Percentiles rank a stretch among this genome's conserved stretches.
These are phyloP conservation scores for Colletotrichum brevisporum DNA, from an alignment of 2,329 filamentous ascomycete genomes.

Conservation along the genomic window DNA sequence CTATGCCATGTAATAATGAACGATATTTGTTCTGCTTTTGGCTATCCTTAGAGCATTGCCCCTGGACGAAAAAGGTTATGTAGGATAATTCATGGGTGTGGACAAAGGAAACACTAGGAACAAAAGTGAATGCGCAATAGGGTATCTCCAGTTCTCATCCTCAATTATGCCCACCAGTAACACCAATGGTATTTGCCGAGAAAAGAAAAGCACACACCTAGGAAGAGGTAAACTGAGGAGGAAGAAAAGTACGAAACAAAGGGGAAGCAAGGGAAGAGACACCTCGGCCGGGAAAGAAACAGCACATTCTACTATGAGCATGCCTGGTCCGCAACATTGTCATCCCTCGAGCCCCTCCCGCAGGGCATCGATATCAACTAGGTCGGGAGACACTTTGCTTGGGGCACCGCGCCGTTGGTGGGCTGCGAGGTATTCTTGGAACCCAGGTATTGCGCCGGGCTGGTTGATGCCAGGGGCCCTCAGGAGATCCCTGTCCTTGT, in stretches of 20 bases:
- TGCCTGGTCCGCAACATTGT: neutral
- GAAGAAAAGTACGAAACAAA: too few relatives aligned
- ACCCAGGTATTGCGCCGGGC: conserved; percentile 79
- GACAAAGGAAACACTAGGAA: neutral
- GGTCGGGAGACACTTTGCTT: conserved; percentile 69
- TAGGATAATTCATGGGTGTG: too few relatives aligned
- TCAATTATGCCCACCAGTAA: conserved; percentile 26
- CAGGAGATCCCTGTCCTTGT: conserved; percentile 55
- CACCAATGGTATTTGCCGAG: conserved; percentile 12
- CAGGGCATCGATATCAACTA: conserved; percentile 72
- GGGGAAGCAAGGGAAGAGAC: neutral
- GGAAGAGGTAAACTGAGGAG: too few relatives aligned
- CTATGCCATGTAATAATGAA: neutral
- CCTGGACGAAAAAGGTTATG: too few relatives aligned
- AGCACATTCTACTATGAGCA: neutral
- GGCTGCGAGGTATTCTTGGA: conserved; percentile 69
- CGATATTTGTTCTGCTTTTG: too few relatives aligned
- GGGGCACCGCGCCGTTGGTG: conserved; percentile 67
- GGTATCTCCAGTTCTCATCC: conserved; percentile 37
- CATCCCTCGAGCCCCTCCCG: conserved; percentile 67
- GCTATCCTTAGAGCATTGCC: too few relatives aligned
- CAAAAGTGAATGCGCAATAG: conserved; percentile 19
- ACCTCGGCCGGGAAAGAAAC: neutral
- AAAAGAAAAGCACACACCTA: neutral
- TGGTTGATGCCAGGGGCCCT: conserved; percentile 84